Base-by-base conservation (phyloP, 73 alveolate species). In the Breviolum minutum region DNA sequence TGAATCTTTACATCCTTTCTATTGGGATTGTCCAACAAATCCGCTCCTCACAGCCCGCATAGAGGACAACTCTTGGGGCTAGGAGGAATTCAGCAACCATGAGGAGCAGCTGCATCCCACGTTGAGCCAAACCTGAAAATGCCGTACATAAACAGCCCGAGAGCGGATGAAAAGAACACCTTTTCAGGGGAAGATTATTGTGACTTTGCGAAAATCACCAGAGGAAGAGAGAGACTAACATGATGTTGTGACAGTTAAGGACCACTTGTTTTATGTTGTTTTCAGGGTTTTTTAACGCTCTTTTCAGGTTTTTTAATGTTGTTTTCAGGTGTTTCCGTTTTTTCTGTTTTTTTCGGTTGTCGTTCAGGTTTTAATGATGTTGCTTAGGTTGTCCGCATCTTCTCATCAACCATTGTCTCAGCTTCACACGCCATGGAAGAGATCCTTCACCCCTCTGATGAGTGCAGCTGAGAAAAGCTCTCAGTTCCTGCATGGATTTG, bases 31-130 rank as follows among this genome's bases (percentile, higher is more conserved):
- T n/a, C n/a, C n/a, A n/a, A n/a, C n/a, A n/a, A n/a, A n/a, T n/a
- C n/a, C 80, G n/a, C 54, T 20, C 97, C 98, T 92, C 98, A 61
- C 98, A 92, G 98, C 98, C 98, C 9, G 98, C 98, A 40, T 92
- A 92, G 69, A 92, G 98, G 68, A 92, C 91, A 26, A 92, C 98
- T 60, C 69, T 92, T 40, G 98, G 98, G 60, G 89, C 98, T 68
- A 92, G 98, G 60, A 92, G 64, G 48, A 92, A 92, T 84, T 92
- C 98, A 48, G 98, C 86, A 69, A 92, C 62, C 68, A 92, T 80
- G 68, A 92, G 98, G 63, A 92, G 68, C 27, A 92, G 90, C 91
- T 73, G 98, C n/a, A 84, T 88, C 30, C 98, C 98, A 5, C 98
- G 80, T 14, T 92, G 98, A n/a, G 98, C 98, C 89, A 92, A 81